A percentile compares a stretch with the other conserved stretches of the same genome.
These are phyloP conservation scores for Yarrowia divulgata DNA, from an alignment of 805 yeast genomes.

Conservation along the genomic window DNA sequence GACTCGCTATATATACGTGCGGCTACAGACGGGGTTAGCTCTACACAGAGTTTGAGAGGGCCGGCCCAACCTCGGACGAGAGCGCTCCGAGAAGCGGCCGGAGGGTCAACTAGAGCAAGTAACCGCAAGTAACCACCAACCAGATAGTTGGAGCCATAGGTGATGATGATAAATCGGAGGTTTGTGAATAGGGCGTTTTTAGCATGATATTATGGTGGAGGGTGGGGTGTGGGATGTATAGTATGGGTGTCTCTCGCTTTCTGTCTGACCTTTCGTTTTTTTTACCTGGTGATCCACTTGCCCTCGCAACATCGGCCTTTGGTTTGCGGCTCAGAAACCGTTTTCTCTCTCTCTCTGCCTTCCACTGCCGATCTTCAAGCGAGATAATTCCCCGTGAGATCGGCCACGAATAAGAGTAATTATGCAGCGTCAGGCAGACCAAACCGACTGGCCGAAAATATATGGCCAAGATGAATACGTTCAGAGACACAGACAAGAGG, in stretches of 20 bases:
- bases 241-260: too few relatives aligned
- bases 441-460: too few relatives aligned
- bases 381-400: slow-evolving; percentile 7
- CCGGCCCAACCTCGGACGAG: slow-evolving; percentile 23
- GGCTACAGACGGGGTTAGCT: slow-evolving; percentile 38
- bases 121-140: slow-evolving; percentile 6
- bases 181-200: too few relatives aligned
- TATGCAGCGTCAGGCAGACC: not conserved
- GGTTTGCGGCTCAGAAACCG: slow-evolving; percentile 5
- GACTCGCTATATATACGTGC: slow-evolving; percentile 36
- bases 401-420: not conserved
- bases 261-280: too few relatives aligned
- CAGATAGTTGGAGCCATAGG: not conserved
- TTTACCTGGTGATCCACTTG: not conserved
- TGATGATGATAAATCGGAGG: not conserved
- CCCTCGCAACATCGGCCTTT: not conserved
- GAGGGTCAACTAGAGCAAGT: slow-evolving; percentile 23
- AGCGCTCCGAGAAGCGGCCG: slow-evolving; percentile 16
- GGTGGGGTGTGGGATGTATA: too few relatives aligned
- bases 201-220: not conserved
- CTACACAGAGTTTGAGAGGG: slow-evolving; percentile 9
- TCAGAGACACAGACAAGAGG: not conserved
- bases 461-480: not conserved
- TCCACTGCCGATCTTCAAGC: slow-evolving; percentile 33
- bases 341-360: not conserved